Evolutionary conservation across 2,329 filamentous ascomycete genomes (phyloP), one percentile per base, ranked within the genome.

Genomic region (Epichloe baconii): DNA sequence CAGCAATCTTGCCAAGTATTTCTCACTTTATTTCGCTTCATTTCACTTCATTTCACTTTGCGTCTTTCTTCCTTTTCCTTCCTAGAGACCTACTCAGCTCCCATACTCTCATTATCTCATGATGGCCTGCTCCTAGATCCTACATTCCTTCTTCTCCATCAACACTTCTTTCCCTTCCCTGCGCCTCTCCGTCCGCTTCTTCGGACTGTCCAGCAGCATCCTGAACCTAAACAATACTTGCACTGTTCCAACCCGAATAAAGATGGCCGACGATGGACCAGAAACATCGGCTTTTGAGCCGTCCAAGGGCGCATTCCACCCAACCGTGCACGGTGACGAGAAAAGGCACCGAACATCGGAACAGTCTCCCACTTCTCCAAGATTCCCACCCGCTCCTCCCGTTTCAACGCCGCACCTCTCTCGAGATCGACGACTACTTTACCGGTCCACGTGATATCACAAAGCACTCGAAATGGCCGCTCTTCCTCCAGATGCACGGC

Each of bases 391-490:
- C 23, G 8, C 31, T 5, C 21, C 50, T 50, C 19, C 37, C 37
- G 5, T 49, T 48, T 21, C 62, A 60, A 38, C 62, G 62, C 41
- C 66, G 63, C 34, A 64, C 61, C 15, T 66, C 66, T 14, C 63
- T 74, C 54, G 74, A 79, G 36, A 56, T 82, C 46, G 78, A 80
- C 53, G 78, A 82, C 55, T 82, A 83, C 64, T 83, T 83, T 61
- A 76, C 63, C 47, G 80, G 79, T 12, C 86, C 86, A 47, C 77
- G 83, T 54, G 80, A 88, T 63, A 77, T 87, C 56, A 74, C 80
- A 52, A 79, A 79, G 60, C 85, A 89, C 66, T 88, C 84, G 19
- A 88, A 86, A 73, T 83, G 84, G 75, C 86, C 86, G 17, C 77
- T 81, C 55, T 85, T 88, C 63, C 68, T 90, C 64, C 83, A 84